Percentiles rank a stretch among this genome's conserved stretches.
Conservation (phyloP, 768 basidiomycete species). For the Kwoniella sp. region DNA sequence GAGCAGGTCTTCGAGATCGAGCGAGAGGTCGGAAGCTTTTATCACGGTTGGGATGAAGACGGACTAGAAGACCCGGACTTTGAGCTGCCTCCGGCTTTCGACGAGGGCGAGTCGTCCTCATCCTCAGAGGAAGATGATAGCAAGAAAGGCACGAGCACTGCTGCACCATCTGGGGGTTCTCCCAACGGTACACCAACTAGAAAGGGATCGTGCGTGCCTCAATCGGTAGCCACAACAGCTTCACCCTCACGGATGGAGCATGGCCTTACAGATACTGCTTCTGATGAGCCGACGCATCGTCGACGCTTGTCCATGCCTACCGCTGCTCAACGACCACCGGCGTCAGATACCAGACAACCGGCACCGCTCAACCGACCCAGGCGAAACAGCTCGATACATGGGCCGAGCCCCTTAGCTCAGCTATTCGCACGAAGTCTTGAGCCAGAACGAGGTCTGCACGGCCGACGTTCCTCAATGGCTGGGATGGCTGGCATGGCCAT, state of each 20-base stretch:
- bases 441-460: constrained; percentile 1
- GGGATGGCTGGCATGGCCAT: constrained; percentile 12
- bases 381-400: constrained; percentile 41
- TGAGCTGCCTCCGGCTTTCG: constrained; percentile 21
- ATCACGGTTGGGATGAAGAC: constrained; percentile 48
- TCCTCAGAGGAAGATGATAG: constrained; percentile 10
- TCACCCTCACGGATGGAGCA: constrained; percentile 13
- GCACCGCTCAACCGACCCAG: constrained; percentile 18
- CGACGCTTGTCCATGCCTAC: constrained; percentile 10
- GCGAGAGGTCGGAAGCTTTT: constrained; percentile 46
- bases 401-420: constrained; percentile 45
- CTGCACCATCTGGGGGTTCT: too few species aligned
- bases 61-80: constrained; percentile 28
- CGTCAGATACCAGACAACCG: constrained; percentile 1
- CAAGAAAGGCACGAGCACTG: constrained; percentile 1
- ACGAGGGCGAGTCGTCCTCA: constrained; percentile 13
- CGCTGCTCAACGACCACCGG: constrained; percentile 2
- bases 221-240: constrained; percentile 9
- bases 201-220: too few species aligned
- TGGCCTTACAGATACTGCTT: not conserved
- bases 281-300: not conserved
- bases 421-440: constrained; percentile 29
- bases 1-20: constrained; percentile 48
- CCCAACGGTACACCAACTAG: constrained; percentile 1
- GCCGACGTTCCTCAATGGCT: constrained; percentile 13